These are phyloP conservation scores for Solanum stenotomum DNA, from an alignment of 257 asterid genomes.

Conservation along the genomic window DNA sequence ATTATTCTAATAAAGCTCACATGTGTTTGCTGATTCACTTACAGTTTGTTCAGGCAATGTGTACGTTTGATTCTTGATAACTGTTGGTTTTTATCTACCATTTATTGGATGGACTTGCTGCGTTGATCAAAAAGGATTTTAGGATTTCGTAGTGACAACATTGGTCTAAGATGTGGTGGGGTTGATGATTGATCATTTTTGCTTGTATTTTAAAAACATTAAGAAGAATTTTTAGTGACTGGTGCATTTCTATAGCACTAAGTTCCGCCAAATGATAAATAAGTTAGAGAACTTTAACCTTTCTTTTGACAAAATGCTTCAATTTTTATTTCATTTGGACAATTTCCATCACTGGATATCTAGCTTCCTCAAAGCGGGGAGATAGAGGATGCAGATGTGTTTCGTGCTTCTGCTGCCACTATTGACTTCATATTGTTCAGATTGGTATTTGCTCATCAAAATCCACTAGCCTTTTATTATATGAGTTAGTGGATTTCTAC, in stretches of 20 bases:
- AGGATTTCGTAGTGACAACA: constrained; percentile 13
- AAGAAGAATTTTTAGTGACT: not conserved
- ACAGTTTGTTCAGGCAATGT: constrained; percentile 21
- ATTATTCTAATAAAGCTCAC: constrained; percentile 14
- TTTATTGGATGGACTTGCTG: constrained; percentile 5
- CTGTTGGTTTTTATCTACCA: constrained; percentile 6
- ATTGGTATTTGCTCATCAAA: not conserved
- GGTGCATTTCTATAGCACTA: no score
- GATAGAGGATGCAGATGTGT: not conserved
- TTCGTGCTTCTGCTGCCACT: not conserved
- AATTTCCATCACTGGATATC: not conserved
- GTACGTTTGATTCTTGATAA: constrained; percentile 15
- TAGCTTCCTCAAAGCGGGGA: not conserved
- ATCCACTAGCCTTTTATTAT: not conserved
- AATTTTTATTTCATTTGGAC: not conserved
- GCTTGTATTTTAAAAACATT: not conserved
- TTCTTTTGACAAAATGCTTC: not conserved
- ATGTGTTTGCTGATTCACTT: constrained; percentile 15
- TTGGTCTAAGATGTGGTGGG: not conserved
- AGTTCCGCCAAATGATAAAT: no score
- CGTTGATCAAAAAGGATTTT: constrained; percentile 2
- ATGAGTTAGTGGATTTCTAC: constrained; percentile 32
- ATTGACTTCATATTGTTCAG: not conserved
- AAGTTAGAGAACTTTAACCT: no score
- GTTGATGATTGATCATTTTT: not conserved